These are phyloP conservation scores for Xenoacremonium recifei DNA, from an alignment of 2,329 filamentous ascomycete genomes.

Conservation along the genomic window DNA sequence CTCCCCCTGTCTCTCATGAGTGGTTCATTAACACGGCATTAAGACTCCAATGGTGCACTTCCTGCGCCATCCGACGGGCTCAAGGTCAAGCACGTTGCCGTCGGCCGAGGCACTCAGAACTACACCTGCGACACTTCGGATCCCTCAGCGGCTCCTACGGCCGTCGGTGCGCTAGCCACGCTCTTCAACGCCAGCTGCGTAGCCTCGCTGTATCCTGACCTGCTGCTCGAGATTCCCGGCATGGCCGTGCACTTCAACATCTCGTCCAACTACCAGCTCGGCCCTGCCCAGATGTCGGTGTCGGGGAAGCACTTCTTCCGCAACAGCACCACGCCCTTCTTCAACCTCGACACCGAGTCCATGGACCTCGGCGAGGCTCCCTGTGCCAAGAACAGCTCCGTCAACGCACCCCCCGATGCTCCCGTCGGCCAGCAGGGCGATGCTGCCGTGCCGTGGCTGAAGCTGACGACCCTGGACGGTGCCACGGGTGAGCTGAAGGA, in stretches of 20 bases:
- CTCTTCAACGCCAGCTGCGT: conserved; percentile 89
- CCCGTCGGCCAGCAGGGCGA: conserved; percentile 60
- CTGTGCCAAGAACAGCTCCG: conserved; percentile 60
- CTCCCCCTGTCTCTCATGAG: background rate
- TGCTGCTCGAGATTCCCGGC: conserved; percentile 63
- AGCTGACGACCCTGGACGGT: conserved; percentile 53
- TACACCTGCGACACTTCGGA: conserved; percentile 76
- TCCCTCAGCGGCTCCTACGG: conserved; percentile 58
- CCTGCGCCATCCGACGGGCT: conserved; percentile 60
- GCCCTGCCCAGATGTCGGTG: conserved; percentile 60
- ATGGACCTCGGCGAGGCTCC: conserved; percentile 57
- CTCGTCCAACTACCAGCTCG: conserved; percentile 39
- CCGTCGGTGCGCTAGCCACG: conserved; percentile 72
- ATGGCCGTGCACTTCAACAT: conserved; percentile 68
- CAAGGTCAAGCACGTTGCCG: conserved; percentile 71
- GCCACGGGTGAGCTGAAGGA: conserved; percentile 66
- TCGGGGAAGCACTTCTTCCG: conserved; percentile 83
- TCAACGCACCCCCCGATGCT: conserved; percentile 62
- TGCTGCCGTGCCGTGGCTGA: conserved; percentile 77
- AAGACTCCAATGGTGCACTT: conserved; percentile 56
- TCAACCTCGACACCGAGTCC: conserved; percentile 66
- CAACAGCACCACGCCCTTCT: conserved; percentile 69
- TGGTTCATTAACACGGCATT: conserved; percentile 5
- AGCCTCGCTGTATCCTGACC: conserved; percentile 64
- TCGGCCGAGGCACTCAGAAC: conserved; percentile 90